Percentiles rank a stretch among this genome's conserved stretches.
These are phyloP conservation scores for Lepidium didymum DNA, from an alignment of 345 rosid species.

Conservation along the genomic window DNA sequence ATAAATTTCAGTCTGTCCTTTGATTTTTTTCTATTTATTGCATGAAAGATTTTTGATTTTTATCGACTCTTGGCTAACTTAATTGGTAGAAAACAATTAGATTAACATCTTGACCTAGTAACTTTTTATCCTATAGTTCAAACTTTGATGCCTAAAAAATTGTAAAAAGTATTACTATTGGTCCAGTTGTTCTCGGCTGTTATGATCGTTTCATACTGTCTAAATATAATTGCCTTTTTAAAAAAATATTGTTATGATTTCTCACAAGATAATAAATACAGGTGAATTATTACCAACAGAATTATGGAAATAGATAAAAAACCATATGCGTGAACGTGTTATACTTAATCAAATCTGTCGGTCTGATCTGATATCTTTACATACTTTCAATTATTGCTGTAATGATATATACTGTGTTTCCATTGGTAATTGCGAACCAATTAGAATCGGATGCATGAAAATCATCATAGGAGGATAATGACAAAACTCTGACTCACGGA, in stretches of 20 bases:
- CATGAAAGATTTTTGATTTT: neutral
- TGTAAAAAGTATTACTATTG: no score
- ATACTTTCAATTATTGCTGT: slow-evolving; percentile 13
- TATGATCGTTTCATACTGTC: neutral
- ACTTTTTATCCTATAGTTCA: no score
- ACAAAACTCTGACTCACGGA: slow-evolving; percentile 19
- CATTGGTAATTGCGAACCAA: slow-evolving; percentile 11
- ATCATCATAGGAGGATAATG: slow-evolving; percentile 24
- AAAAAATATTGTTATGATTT: neutral
- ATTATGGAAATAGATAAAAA: neutral
- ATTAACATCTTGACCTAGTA: no score
- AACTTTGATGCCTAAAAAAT: no score
- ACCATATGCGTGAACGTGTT: slow-evolving; percentile 21
- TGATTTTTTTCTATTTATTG: neutral
- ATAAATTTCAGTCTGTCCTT: neutral
- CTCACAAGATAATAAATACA: neutral
- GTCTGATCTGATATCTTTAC: slow-evolving; percentile 1
- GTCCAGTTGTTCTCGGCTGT: no score
- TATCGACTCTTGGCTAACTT: neutral
- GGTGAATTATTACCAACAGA: neutral
- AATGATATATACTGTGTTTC: neutral
- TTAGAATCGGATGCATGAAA: slow-evolving; percentile 11
- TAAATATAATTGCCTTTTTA: neutral
- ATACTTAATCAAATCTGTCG: neutral
- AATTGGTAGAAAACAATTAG: neutral